Conservation (phyloP, 2,329 filamentous ascomycete genomes). For the Ambrosiella xylebori region DNA sequence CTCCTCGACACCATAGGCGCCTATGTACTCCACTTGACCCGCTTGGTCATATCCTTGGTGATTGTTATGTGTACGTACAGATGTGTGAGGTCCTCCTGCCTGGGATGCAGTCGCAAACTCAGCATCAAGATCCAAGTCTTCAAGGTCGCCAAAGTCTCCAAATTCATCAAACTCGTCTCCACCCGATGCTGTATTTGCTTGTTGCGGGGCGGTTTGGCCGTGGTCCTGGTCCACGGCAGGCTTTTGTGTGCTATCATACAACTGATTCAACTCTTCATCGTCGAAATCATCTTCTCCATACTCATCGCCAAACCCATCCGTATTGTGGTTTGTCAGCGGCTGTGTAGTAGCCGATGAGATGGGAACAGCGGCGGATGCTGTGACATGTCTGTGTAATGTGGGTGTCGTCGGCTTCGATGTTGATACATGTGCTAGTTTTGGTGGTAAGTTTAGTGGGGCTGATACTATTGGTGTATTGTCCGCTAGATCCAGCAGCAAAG, state of each 20-base stretch:
- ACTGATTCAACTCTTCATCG: slow-evolving; percentile 33
- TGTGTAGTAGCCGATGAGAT: not conserved
- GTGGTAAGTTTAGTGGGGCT: slow-evolving; percentile 9
- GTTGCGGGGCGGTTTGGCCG: not conserved
- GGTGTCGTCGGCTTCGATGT: not conserved
- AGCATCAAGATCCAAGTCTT: slow-evolving; percentile 11
- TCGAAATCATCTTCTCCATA: slow-evolving; percentile 43
- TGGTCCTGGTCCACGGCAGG: slow-evolving; percentile 15
- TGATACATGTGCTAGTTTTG: not conserved
- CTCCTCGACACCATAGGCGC: not conserved
- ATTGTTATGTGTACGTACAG: slow-evolving; percentile 11
- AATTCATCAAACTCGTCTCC: slow-evolving; percentile 11
- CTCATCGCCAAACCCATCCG: slow-evolving; percentile 23
- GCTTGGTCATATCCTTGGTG: not conserved
- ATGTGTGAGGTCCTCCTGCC: not conserved
- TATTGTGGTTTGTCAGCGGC: not conserved
- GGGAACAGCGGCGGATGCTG: not conserved
- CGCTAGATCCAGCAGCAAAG: slow-evolving; percentile 5
- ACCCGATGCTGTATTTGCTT: not conserved
- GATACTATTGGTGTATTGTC: slow-evolving; percentile 6
- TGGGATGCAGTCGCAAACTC: slow-evolving; percentile 12
- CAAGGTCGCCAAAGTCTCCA: slow-evolving; percentile 8
- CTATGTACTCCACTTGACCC: not conserved
- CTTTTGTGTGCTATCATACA: slow-evolving; percentile 20
- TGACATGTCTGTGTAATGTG: not conserved